Evolutionary conservation across 2,329 filamentous ascomycete species (phyloP).

Genomic region (Achaetomium macrosporum): DNA sequence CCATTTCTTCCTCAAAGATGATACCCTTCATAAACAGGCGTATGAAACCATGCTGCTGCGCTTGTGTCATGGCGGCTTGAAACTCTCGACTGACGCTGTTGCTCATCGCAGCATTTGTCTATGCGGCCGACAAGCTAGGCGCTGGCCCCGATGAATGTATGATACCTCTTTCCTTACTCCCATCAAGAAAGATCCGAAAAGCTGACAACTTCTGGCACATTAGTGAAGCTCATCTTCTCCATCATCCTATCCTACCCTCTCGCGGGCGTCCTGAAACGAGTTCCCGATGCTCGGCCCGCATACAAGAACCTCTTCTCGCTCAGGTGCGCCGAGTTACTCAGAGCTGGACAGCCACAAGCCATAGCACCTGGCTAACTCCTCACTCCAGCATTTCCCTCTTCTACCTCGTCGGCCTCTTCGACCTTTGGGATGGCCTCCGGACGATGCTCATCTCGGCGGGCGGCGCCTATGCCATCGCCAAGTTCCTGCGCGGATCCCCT

Average conservation of each 20-base stretch:
- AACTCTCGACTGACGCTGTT: slow-evolving; percentile 16
- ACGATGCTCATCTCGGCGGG: slow-evolving; percentile 75
- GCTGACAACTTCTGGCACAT: slow-evolving; percentile 4
- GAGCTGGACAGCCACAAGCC: no score
- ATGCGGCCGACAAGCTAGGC: slow-evolving; percentile 37
- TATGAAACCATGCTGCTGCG: slow-evolving; percentile 17
- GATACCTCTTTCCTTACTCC: not conserved
- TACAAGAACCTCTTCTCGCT: slow-evolving; percentile 88
- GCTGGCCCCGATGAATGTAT: slow-evolving; percentile 42
- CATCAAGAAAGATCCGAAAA: not conserved
- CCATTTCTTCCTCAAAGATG: slow-evolving; percentile 22
- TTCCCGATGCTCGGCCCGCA: slow-evolving; percentile 77
- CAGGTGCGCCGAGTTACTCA: slow-evolving; percentile 41
- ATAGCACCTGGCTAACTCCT: slow-evolving; percentile 6
- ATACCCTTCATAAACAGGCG: slow-evolving; percentile 33
- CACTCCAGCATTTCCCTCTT: slow-evolving; percentile 66
- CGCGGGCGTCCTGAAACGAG: slow-evolving; percentile 78
- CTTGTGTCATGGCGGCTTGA: not conserved
- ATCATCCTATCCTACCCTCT: slow-evolving; percentile 92
- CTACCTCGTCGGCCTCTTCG: slow-evolving; percentile 89
- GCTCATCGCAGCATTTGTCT: slow-evolving; percentile 37
- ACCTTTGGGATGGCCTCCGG: slow-evolving; percentile 77
- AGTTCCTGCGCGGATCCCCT: slow-evolving; percentile 69
- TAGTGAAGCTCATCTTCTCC: slow-evolving; percentile 88
- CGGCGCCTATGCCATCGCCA: slow-evolving; percentile 76